phyloP scores from a whole-genome alignment of 352 stramenopile genomes.

The Phytopythium mirpurense region DNA sequence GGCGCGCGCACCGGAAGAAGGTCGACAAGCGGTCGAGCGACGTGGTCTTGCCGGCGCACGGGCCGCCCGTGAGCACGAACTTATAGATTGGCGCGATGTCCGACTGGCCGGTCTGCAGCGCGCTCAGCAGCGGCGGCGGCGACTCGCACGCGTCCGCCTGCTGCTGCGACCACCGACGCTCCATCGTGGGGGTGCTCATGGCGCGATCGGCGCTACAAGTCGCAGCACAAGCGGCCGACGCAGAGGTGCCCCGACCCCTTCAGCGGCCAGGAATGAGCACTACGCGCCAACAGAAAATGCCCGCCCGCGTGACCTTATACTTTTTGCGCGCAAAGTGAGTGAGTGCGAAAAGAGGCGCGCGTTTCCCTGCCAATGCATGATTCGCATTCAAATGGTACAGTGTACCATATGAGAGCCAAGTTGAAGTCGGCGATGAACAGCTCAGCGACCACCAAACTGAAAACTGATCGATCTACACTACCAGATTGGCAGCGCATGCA shows the following conservation, averaged over 20 bases:
- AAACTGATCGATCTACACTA: neutral
- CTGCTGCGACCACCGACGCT: constrained; percentile 49
- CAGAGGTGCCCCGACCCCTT: too few species aligned
- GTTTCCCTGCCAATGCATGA: neutral
- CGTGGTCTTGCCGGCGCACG: constrained; percentile 95
- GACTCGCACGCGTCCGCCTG: constrained; percentile 29
- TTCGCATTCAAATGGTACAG: neutral
- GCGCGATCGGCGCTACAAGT: neutral
- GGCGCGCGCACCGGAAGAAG: constrained; percentile 55
- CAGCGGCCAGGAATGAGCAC: too few species aligned
- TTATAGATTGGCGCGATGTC: constrained; percentile 87
- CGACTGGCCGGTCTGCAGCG: constrained; percentile 57
- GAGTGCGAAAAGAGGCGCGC: too few species aligned
- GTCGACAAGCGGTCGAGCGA: constrained; percentile 90
- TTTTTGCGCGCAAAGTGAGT: constrained; percentile 1
- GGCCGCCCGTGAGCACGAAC: constrained; percentile 92
- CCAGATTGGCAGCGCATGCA: neutral
- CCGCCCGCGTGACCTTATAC: neutral
- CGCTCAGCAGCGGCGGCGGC: constrained; percentile 53
- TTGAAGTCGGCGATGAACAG: neutral
- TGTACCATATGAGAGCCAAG: neutral
- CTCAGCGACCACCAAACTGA: too few species aligned
- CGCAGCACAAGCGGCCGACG: too few species aligned
- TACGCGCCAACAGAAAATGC: constrained; percentile 2
- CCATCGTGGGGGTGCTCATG: neutral